Percentiles rank a stretch among this genome's conserved stretches.
phyloP scores from a whole-genome alignment of 306 rosid genomes.

The Vachellia collinsii region DNA sequence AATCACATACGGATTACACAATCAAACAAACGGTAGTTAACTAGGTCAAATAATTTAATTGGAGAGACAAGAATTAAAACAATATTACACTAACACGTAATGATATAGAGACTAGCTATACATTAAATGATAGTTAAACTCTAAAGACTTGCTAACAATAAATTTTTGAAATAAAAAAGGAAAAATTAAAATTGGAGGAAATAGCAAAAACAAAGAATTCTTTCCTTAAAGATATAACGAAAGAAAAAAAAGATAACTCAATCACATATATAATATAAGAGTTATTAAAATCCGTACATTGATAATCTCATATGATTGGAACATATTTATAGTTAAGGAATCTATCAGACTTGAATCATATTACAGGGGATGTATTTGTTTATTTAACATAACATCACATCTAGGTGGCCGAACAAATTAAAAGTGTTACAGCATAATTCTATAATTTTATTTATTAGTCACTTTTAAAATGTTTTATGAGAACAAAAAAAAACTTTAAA shows the following conservation, averaged over 20 bases:
- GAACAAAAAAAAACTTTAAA: no score
- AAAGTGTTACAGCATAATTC: no score
- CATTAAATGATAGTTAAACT: no score
- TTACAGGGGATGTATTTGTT: neutral
- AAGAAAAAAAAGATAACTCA: neutral
- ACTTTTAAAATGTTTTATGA: no score
- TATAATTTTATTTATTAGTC: no score
- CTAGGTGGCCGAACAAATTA: no score
- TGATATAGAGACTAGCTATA: neutral
- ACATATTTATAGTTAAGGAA: no score
- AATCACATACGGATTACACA: neutral
- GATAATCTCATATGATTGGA: no score
- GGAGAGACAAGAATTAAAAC: neutral
- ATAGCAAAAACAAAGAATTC: no score
- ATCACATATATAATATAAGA: neutral
- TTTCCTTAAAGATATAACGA: neutral
- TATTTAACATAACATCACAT: neutral
- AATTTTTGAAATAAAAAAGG: neutral
- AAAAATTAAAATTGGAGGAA: neutral
- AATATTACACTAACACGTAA: neutral
- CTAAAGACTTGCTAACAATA: neutral
- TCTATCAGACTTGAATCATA: neutral
- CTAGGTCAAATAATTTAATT: neutral
- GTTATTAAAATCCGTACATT: neutral
- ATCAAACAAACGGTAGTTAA: neutral